phyloP scores from a whole-genome alignment of 768 basidiomycete species.

The Heimioporus sp. region DNA sequence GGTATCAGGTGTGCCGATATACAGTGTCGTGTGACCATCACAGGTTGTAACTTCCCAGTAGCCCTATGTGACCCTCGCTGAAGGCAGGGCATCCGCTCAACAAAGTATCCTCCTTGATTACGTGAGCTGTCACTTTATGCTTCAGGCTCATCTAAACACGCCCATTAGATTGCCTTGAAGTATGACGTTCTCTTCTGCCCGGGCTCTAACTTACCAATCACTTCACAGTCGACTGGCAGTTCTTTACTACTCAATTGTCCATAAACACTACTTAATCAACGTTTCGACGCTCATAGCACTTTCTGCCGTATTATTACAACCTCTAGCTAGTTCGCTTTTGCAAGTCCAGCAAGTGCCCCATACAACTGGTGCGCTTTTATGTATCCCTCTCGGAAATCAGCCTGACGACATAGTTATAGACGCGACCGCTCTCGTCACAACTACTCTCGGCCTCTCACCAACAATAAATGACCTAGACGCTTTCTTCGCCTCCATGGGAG shows the following conservation, averaged over 20 bases:
- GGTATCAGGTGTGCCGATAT: slow-evolving; percentile 50
- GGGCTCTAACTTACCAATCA: slow-evolving; percentile 1
- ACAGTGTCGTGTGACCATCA: not conserved
- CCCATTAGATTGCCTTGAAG: slow-evolving; percentile 42
- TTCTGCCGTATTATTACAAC: slow-evolving; percentile 50
- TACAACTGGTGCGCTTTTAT: slow-evolving; percentile 6
- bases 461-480: slow-evolving; percentile 44
- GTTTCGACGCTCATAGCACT: slow-evolving; percentile 51
- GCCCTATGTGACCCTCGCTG: slow-evolving; percentile 61
- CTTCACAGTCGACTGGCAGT: slow-evolving; percentile 39
- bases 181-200: slow-evolving; percentile 16
- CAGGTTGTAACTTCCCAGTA: slow-evolving; percentile 23
- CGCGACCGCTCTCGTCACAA: slow-evolving; percentile 39
- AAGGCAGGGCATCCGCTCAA: slow-evolving; percentile 51
- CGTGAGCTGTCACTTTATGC: slow-evolving; percentile 34
- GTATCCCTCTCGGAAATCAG: slow-evolving; percentile 6
- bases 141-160: slow-evolving; percentile 1
- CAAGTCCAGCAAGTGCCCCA: slow-evolving; percentile 22
- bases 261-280: slow-evolving; percentile 54
- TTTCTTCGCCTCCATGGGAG: slow-evolving; percentile 61
- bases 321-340: slow-evolving; percentile 47
- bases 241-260: slow-evolving; percentile 45
- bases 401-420: slow-evolving; percentile 23
- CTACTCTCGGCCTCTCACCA: slow-evolving; percentile 44
- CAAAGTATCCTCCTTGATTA: slow-evolving; percentile 68